A percentile compares a stretch with the other conserved stretches of the same genome.
Evolutionary conservation across 2,329 filamentous ascomycete species (phyloP).

Genomic region (Aspergillus nomiae): DNA sequence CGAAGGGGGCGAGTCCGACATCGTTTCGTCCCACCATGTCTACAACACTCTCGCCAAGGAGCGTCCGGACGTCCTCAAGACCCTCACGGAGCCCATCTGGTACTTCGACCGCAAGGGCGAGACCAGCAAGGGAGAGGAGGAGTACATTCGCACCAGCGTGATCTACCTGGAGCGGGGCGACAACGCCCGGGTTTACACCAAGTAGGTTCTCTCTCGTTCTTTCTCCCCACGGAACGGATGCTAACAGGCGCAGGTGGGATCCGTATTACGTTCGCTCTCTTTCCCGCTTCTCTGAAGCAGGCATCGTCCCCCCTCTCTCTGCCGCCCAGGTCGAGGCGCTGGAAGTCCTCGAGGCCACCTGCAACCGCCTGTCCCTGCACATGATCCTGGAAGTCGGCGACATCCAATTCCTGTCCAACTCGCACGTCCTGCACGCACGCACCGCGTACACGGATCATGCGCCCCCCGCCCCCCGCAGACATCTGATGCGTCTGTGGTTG

Average conservation of each 20-base stretch:
- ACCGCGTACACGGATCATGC: slow-evolving; percentile 76
- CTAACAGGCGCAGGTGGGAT: slow-evolving; percentile 61
- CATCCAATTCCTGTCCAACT: slow-evolving; percentile 83
- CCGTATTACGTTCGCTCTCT: slow-evolving; percentile 84
- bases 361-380: slow-evolving; percentile 71
- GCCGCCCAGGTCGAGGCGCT: slow-evolving; percentile 69
- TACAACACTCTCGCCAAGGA: slow-evolving; percentile 78
- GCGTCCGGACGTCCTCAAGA: slow-evolving; percentile 75
- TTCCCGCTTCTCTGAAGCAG: slow-evolving; percentile 70
- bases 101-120: slow-evolving; percentile 93
- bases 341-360: slow-evolving; percentile 73
- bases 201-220: slow-evolving; percentile 46
- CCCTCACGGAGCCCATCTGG: slow-evolving; percentile 77
- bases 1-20: slow-evolving; percentile 82
- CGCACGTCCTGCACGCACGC: slow-evolving; percentile 76
- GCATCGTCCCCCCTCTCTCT: slow-evolving; percentile 72
- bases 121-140: slow-evolving; percentile 70
- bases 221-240: background rate
- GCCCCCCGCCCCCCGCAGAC: slow-evolving; percentile 69
- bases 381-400: slow-evolving; percentile 87
- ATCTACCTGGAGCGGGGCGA: slow-evolving; percentile 74
- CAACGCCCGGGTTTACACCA: slow-evolving; percentile 71
- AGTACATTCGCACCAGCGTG: slow-evolving; percentile 71
- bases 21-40: slow-evolving; percentile 75
- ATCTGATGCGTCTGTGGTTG: slow-evolving; percentile 83